These are phyloP conservation scores for Nephelium lappaceum DNA, from an alignment of 345 rosid species.

Conservation along the genomic window DNA sequence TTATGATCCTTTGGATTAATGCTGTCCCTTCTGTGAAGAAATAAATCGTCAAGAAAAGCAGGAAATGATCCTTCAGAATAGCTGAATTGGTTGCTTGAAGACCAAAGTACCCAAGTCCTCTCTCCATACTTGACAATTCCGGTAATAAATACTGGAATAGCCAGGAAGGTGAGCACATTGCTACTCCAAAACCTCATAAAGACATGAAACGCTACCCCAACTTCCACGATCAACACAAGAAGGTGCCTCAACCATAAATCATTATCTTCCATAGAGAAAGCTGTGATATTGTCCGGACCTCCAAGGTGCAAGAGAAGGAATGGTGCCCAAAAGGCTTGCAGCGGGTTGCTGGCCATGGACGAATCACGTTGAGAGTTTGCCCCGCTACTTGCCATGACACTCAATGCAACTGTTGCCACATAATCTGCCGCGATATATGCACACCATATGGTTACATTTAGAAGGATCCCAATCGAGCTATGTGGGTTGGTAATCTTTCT, in stretches of 20 bases:
- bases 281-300: slow-evolving; percentile 46
- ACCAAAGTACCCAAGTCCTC: slow-evolving; percentile 17
- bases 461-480: no score
- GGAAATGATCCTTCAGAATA: slow-evolving; percentile 15
- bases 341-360: no score
- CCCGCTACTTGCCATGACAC: no score
- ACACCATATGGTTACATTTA: no score
- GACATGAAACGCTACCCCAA: slow-evolving; percentile 23
- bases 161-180: slow-evolving; percentile 2
- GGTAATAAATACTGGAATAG: slow-evolving; percentile 23
- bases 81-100: slow-evolving; percentile 36
- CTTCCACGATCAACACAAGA: slow-evolving; percentile 29
- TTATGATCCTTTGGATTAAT: no score
- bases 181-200: slow-evolving; percentile 18
- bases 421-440: no score
- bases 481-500: no score
- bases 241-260: slow-evolving; percentile 41
- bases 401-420: no score
- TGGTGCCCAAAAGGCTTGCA: no score
- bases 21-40: no score
- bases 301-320: slow-evolving; percentile 46
- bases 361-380: no score
- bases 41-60: neutral
- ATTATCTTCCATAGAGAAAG: slow-evolving; percentile 39
- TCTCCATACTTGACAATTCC: slow-evolving; percentile 41